Percentiles rank a stretch among this genome's conserved stretches.
Evolutionary conservation across 768 basidiomycete genomes (phyloP).

Genomic region (Hygrocybe punicea): DNA sequence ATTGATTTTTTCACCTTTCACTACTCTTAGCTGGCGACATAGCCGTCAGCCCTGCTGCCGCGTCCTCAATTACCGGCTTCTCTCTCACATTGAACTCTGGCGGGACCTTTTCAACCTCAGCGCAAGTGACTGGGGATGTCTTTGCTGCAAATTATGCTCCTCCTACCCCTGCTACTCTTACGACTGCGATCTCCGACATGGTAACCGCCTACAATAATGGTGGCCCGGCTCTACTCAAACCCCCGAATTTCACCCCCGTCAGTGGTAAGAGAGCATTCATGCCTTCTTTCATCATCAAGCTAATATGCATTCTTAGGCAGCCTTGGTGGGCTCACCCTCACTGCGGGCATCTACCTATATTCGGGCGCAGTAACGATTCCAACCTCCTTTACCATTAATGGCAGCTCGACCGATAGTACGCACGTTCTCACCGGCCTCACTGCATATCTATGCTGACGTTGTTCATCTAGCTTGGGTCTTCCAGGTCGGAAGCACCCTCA

Average conservation of each 20-base stretch:
- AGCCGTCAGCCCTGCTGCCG: constrained; percentile 21
- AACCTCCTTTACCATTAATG: constrained; percentile 9
- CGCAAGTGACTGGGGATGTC: constrained; percentile 21
- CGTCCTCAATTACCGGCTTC: constrained; percentile 22
- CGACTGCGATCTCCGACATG: constrained; percentile 21
- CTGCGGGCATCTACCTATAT: constrained; percentile 22
- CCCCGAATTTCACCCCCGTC: constrained; percentile 13
- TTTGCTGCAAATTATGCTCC: constrained; percentile 19
- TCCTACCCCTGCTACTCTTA: constrained; percentile 21
- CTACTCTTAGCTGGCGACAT: constrained; percentile 15
- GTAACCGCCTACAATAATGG: constrained; percentile 21
- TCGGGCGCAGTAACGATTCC: constrained; percentile 12
- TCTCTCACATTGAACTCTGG: constrained; percentile 14
- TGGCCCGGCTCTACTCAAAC: constrained; percentile 7
- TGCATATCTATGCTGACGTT: neutral
- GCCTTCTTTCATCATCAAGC: neutral
- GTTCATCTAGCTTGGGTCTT: constrained; percentile 19
- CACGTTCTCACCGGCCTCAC: neutral
- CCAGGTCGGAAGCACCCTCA: constrained; percentile 18
- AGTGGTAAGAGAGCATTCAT: neutral
- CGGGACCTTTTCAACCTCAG: constrained; percentile 18
- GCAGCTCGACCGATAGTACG: constrained; percentile 12
- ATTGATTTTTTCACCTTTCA: neutral
- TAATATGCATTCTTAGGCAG: constrained; percentile 10
- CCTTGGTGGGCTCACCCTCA: constrained; percentile 17